Evolutionary conservation across 2,329 filamentous ascomycete species (phyloP), one percentile per base, ranked within the genome.

Genomic region (Colletotrichum noveboracense): DNA sequence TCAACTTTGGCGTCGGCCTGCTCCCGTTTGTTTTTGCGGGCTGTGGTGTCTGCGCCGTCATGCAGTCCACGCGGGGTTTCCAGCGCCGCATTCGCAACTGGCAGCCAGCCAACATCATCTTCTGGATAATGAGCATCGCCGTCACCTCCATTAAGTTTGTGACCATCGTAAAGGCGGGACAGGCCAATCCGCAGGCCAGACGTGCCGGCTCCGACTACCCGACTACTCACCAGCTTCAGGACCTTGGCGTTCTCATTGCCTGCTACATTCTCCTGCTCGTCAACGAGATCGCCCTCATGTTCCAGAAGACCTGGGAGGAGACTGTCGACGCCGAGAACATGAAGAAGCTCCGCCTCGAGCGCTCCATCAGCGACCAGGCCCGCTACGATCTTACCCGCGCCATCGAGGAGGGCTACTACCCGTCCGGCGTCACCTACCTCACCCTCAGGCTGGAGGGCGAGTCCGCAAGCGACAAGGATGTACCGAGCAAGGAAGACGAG

Each of bases 91-190:
- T 79, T 8, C 66, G 78, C 21, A 76, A 75, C 9, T 78, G 74
- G 77, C 78, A 79, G 66, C 69, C 76, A n/a, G 78, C 79, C 5
- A 76, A 76, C 70, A 62, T 76, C 24, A 70, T 79, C 4, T 80
- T 81, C 56, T 80, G 80, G 77, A 67, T 74, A 24, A 73, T 78
- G 61, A 78, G 79, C 26, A 66, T 77, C 13, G 75, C 71, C 52
- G 68, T 81, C 30, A 79, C 80, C 13, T 73, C 74, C 6, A 71
- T 79, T 58, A 81, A 81, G 77, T 66, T 79, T 26, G 43, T 72
- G 21, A 71, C 77, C 24, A 70, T 78, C 30, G 38, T 61, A 13
- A 64, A 64, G 61, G 43, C 36, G 58, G 48, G 58, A 77, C 75
- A 70, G 74, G n/a, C 14, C 61, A 64, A 34, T 24, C 61, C 61